Percentiles rank a stretch among this genome's conserved stretches.
phyloP scores from a whole-genome alignment of 148 eudicot genomes.

The Vaccinium corymbosum region DNA sequence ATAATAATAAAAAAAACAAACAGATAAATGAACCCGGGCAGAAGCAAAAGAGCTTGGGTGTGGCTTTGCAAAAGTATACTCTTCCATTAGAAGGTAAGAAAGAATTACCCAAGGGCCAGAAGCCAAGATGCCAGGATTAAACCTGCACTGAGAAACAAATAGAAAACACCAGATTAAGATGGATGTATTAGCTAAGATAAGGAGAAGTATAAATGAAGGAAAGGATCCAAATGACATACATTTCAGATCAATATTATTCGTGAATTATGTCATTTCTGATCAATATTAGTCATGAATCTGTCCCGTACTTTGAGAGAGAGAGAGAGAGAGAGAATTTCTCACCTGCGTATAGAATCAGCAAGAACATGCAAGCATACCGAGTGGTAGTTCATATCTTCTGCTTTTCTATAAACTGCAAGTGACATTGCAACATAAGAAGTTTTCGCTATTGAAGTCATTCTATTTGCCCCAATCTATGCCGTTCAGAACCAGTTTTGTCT shows the following conservation, averaged over 20 bases:
- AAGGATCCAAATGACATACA: neutral
- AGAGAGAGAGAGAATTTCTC: slow-evolving; percentile 16
- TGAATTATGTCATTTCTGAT: neutral
- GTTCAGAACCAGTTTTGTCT: neutral
- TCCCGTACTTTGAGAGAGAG: neutral
- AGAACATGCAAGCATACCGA: slow-evolving; percentile 94
- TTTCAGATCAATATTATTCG: neutral
- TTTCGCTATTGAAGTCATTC: neutral
- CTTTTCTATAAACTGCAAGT: slow-evolving; percentile 82
- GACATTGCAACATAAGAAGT: slow-evolving; percentile 16
- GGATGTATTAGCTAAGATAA: neutral
- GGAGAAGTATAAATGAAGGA: neutral
- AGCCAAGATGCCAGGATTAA: slow-evolving; percentile 94
- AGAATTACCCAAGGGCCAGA: slow-evolving; percentile 68
- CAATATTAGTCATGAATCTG: neutral
- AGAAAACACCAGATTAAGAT: slow-evolving; percentile 26
- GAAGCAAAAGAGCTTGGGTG: neutral
- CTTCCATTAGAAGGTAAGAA: neutral
- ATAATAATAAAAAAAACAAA: neutral
- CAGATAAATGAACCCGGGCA: neutral
- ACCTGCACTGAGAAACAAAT: slow-evolving; percentile 84
- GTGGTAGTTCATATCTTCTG: slow-evolving; percentile 97
- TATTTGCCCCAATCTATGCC: neutral
- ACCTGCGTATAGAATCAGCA: slow-evolving; percentile 98
- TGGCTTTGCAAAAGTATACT: neutral